Evolutionary conservation across 2,329 filamentous ascomycete species (phyloP), one percentile per base, ranked within the genome.

Genomic region (Periglandula ipomoeae): DNA sequence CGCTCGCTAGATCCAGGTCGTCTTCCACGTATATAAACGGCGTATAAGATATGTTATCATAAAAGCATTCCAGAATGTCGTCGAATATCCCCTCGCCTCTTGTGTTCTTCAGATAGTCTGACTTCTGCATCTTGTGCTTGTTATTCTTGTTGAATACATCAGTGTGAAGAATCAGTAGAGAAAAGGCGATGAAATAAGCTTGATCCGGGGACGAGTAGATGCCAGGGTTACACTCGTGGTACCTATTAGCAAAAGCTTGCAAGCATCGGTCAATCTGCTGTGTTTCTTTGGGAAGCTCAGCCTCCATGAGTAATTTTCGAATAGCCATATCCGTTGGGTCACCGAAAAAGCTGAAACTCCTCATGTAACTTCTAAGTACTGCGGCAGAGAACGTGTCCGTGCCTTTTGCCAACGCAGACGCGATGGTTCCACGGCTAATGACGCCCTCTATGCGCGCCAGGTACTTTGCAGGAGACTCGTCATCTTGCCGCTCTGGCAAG

Each of bases 131-230:
- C 68, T 98, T 98, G 65, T 93, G 81, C 70, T 97, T 97, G 71
- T 97, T 97, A 72, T 97, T 98, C 69, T 95, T 95, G 74, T 98
- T 98, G 79, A 97, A 97, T n/a, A 95, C 88, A 62, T 98, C 93
- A 0, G 93, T 97, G 59, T 98, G 93, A 30, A 98, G 74, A 57
- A 98, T 96, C 51, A 98, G 79, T 49, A 98, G 82, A 2, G 91
- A 97, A 63, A 98, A 98, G 15, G 91, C 89, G 55, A 97, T 91
- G 60, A 97, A 95, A 65, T 97, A 96, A n/a, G 93, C 90, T 68
- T 96, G 89, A 60, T 97, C 93, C 58, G 89, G 82, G 30, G 84
- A 84, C 22, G 85, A 79, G 67, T 95, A 98, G 52, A 98, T 94
- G 35, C 93, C 91, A 2, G 93, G 93, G 59, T 98, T 98, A 69